These are phyloP conservation scores for Sporothrix euskadiensis DNA, from an alignment of 2,329 filamentous ascomycete species.

Conservation along the genomic window DNA sequence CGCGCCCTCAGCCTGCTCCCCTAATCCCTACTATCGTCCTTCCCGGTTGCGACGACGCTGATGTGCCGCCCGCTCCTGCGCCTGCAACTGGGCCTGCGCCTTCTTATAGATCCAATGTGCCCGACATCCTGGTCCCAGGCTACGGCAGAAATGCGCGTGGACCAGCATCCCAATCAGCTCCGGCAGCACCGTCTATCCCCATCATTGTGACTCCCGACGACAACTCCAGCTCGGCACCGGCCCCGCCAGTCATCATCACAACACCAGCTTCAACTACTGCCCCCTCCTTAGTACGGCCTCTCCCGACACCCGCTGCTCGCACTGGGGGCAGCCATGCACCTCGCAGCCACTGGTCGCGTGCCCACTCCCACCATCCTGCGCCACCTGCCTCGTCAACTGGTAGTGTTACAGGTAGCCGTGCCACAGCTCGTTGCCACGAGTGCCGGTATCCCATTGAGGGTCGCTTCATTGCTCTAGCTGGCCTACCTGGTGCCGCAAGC, in stretches of 20 bases:
- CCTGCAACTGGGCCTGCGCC: neutral
- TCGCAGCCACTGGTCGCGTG: conserved; percentile 62
- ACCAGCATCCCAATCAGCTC: conserved; percentile 28
- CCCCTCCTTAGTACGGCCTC: conserved; percentile 44
- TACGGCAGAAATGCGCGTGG: neutral
- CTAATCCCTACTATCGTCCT: conserved; percentile 45
- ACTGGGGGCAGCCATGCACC: conserved; percentile 36
- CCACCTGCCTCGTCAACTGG: conserved; percentile 8
- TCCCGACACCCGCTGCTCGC: conserved; percentile 48
- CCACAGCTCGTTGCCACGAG: conserved; percentile 76
- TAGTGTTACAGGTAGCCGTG: conserved; percentile 44
- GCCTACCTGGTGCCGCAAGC: conserved; percentile 44
- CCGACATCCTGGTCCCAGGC: neutral
- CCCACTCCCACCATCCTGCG: conserved; percentile 39
- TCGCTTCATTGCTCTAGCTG: conserved; percentile 81
- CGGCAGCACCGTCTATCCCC: conserved; percentile 42
- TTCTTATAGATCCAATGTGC: neutral
- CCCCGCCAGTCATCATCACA: neutral
- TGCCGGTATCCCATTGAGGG: conserved; percentile 85
- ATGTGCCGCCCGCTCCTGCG: conserved; percentile 10
- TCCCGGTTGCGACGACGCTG: conserved; percentile 37
- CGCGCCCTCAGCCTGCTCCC: conserved; percentile 36
- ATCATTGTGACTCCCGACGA: conserved; percentile 45
- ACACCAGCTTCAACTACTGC: conserved; percentile 12
- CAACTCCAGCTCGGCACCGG: conserved; percentile 26